Conservation (phyloP, 768 basidiomycete genomes). For the Fomitopsis pulvina region DNA sequence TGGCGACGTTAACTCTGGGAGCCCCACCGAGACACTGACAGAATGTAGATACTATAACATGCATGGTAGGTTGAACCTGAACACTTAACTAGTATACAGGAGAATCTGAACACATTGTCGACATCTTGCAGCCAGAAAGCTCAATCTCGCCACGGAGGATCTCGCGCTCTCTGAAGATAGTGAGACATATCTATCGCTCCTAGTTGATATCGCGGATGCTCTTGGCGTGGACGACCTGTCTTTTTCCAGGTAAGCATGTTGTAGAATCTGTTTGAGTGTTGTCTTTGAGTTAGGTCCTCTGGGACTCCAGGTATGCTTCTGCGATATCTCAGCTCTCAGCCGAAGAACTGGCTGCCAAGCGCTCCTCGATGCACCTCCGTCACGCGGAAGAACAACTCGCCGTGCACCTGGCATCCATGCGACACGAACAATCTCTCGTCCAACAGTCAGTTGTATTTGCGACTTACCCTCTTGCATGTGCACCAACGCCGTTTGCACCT, state of each 20-base stretch:
- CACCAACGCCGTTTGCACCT: too few species aligned
- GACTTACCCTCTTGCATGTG: too few species aligned
- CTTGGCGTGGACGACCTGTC: conserved; percentile 12
- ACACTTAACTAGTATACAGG: too few species aligned
- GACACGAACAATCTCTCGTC: conserved; percentile 32
- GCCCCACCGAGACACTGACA: too few species aligned
- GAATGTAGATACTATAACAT: too few species aligned
- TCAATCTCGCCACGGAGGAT: not conserved
- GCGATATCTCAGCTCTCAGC: conserved; percentile 30
- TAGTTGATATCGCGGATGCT: conserved; percentile 10
- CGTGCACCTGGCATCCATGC: conserved; percentile 25
- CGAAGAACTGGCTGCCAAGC: conserved; percentile 24
- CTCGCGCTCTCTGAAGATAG: conserved; percentile 2
- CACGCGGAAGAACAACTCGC: conserved; percentile 33
- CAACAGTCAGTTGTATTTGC: conserved; percentile 36
- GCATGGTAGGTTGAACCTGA: too few species aligned
- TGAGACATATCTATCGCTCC: not conserved
- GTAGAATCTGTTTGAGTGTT: not conserved
- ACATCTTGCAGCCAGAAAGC: not conserved
- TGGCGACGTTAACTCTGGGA: too few species aligned
- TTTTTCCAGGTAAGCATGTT: conserved; percentile 6
- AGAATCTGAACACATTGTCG: too few species aligned
- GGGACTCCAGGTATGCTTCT: conserved; percentile 30
- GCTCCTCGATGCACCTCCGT: conserved; percentile 28
- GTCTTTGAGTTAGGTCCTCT: not conserved